Conservation (phyloP, 805 yeast genomes). For the Lipomyces orientalis region DNA sequence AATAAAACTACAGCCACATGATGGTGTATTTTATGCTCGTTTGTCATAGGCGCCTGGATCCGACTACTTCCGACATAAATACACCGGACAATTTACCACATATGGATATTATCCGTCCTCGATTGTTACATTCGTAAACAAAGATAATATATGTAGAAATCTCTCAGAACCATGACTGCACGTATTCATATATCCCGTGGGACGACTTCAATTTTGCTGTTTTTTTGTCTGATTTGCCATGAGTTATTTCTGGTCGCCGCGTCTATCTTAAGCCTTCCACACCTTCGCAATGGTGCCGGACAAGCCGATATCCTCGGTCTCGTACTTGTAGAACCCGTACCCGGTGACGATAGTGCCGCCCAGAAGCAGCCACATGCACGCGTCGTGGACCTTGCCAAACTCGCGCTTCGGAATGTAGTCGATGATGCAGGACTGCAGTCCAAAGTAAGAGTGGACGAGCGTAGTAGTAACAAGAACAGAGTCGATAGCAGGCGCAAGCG, state of each 20-base stretch:
- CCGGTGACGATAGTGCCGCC: constrained; percentile 73
- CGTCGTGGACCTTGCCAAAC: constrained; percentile 75
- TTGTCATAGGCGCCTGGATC: background rate
- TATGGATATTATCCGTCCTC: background rate
- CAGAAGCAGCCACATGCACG: constrained; percentile 69
- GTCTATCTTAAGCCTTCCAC: constrained; percentile 60
- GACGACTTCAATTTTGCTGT: background rate
- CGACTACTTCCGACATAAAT: background rate
- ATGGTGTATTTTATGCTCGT: background rate
- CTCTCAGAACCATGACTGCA: background rate
- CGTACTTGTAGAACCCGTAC: constrained; percentile 79
- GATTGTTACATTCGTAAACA: background rate
- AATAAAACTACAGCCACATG: background rate
- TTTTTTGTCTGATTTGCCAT: background rate
- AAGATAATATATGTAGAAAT: too few species aligned
- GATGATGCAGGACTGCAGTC: constrained; percentile 87
- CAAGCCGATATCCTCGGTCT: constrained; percentile 78
- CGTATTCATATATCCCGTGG: background rate
- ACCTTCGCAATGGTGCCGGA: constrained; percentile 64
- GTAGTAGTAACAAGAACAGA: constrained; percentile 68
- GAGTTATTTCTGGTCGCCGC: background rate
- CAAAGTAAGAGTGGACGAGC: constrained; percentile 80
- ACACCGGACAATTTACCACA: background rate
- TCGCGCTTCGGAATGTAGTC: constrained; percentile 91
- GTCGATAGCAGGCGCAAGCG: constrained; percentile 71